Percentiles rank a stretch among this genome's conserved stretches.
phyloP scores from a whole-genome alignment of 2,329 filamentous ascomycete genomes.

The Mycogone perniciosa region DNA sequence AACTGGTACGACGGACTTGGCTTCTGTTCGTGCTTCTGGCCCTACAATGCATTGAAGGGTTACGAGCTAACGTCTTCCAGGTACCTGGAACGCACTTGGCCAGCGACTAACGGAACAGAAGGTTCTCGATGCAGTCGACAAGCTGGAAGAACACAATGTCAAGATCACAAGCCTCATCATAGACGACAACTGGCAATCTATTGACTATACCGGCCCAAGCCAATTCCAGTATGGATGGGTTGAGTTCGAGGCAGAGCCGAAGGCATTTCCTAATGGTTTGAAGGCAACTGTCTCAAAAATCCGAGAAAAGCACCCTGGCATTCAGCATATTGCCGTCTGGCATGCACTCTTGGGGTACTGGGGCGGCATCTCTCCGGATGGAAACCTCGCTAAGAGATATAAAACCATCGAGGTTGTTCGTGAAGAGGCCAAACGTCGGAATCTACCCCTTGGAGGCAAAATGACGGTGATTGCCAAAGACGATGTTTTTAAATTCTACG shows the following conservation, averaged over 20 bases:
- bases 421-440: conserved; percentile 39
- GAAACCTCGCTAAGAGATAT: conserved; percentile 70
- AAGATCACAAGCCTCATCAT: conserved; percentile 83
- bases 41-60: neutral
- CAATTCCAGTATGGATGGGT: conserved; percentile 63
- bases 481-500: conserved; percentile 71
- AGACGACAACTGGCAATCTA: conserved; percentile 92
- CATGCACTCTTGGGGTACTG: conserved; percentile 86
- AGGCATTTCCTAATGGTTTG: conserved; percentile 73
- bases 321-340: conserved; percentile 88
- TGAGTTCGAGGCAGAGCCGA: conserved; percentile 77
- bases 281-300: conserved; percentile 65
- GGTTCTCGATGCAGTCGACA: conserved; percentile 67
- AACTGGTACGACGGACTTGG: conserved; percentile 90
- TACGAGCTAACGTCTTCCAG: conserved; percentile 26
- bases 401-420: conserved; percentile 60
- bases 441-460: conserved; percentile 50
- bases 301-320: conserved; percentile 59
- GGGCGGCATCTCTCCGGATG: conserved; percentile 75
- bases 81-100: conserved; percentile 90
- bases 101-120: conserved; percentile 76
- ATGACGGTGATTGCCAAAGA: conserved; percentile 69
- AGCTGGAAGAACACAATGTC: conserved; percentile 64
- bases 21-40: conserved; percentile 57
- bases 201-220: conserved; percentile 46